These are phyloP conservation scores for Phragmites australis DNA, from an alignment of 176 grass and related monocot species.

Conservation along the genomic window DNA sequence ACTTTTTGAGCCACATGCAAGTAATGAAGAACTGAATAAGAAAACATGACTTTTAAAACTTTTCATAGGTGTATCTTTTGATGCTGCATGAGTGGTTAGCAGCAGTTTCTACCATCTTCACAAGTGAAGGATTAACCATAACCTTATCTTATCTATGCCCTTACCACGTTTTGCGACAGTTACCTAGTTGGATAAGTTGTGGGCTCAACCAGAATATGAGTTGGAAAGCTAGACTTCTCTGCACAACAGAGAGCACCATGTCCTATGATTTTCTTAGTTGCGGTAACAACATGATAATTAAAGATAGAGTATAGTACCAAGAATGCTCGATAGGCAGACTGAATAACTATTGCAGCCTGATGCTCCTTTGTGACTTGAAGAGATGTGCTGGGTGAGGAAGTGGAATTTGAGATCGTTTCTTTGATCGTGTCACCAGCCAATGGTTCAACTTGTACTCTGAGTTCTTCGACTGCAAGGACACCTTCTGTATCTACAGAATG, in stretches of 20 bases:
- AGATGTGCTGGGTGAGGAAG: slow-evolving; percentile 39
- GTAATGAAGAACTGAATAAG: background rate
- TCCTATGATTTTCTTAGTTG: slow-evolving; percentile 12
- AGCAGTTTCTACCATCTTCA: slow-evolving; percentile 5
- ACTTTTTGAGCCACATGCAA: background rate
- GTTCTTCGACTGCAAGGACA: slow-evolving; percentile 37
- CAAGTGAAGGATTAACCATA: slow-evolving; percentile 15
- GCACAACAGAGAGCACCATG: background rate
- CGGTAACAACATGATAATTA: background rate
- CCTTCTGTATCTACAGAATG: slow-evolving; percentile 46
- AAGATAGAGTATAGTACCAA: slow-evolving; percentile 63
- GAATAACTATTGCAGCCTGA: slow-evolving; percentile 77
- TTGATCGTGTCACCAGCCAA: slow-evolving; percentile 34
- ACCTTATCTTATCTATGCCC: background rate
- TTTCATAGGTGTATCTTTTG: background rate
- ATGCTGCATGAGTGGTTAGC: slow-evolving; percentile 1
- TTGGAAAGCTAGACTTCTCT: background rate
- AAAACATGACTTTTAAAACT: slow-evolving; percentile 7
- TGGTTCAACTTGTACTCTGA: slow-evolving; percentile 32
- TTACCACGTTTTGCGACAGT: background rate
- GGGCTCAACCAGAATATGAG: slow-evolving; percentile 15
- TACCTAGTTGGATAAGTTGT: background rate
- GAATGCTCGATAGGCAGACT: slow-evolving; percentile 84
- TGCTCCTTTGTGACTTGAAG: slow-evolving; percentile 54
- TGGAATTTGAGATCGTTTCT: slow-evolving; percentile 44